A percentile compares a stretch with the other conserved stretches of the same genome.
phyloP scores from a whole-genome alignment of 23 red algal species.

The Agarophyton chilense region DNA sequence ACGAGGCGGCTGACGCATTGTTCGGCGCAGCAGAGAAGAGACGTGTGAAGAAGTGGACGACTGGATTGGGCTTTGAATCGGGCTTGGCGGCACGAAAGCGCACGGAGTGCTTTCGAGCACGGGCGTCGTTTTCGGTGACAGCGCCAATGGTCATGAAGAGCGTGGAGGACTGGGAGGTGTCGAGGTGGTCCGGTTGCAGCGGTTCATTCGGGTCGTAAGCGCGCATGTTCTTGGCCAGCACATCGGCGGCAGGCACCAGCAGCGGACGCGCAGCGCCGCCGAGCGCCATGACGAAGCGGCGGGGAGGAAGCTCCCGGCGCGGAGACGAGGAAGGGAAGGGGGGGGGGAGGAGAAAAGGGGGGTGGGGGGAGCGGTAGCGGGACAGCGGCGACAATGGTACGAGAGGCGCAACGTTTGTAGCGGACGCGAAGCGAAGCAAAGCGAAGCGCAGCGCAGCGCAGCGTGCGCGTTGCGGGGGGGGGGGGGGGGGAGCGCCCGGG shows the following conservation, averaged over 20 bases:
- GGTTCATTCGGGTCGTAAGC: not conserved
- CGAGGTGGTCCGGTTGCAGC: not conserved
- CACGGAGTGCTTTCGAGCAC: not conserved
- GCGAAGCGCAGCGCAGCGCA: not conserved
- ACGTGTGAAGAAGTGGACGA: not conserved
- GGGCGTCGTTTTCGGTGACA: not conserved
- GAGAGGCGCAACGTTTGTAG: not conserved
- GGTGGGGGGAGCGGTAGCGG: not conserved
- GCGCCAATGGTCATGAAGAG: conserved; percentile 35
- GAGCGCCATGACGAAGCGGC: conserved; percentile 25
- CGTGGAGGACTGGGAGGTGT: not conserved
- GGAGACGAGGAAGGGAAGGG: not conserved
- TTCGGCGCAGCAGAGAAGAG: not conserved
- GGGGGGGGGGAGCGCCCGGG: not conserved
- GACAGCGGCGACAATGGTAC: not conserved
- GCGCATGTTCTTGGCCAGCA: conserved; percentile 61
- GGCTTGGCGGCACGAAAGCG: conserved; percentile 39
- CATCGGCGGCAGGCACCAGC: conserved; percentile 63
- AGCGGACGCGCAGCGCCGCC: conserved; percentile 42
- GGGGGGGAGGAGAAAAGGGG: not conserved
- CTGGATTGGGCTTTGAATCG: conserved; percentile 16
- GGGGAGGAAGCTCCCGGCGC: not conserved
- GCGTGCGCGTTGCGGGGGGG: not conserved
- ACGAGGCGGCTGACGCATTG: not conserved
- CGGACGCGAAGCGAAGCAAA: not conserved